phyloP scores from a whole-genome alignment of 352 stramenopile genomes.

The Paralagenidium karlingii region DNA sequence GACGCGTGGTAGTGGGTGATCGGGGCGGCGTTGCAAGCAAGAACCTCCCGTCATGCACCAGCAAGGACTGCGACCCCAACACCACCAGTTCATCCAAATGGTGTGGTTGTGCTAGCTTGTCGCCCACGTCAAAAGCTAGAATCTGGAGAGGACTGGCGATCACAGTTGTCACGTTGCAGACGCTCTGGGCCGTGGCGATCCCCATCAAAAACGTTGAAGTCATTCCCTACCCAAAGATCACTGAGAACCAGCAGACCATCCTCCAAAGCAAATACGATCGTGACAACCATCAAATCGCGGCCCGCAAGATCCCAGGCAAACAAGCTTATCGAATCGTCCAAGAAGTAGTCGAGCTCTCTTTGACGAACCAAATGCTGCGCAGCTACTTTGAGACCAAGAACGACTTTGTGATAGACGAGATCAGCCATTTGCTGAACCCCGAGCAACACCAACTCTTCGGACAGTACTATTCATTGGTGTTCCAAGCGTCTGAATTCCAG shows the following conservation, averaged over 20 bases:
- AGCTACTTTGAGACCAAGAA: not conserved
- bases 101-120: no score
- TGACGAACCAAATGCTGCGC: not conserved
- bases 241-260: not conserved
- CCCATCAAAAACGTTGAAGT: conserved; percentile 1
- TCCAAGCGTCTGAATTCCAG: not conserved
- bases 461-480: conserved; percentile 1
- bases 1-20: no score
- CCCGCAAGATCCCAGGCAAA: not conserved
- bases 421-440: not conserved
- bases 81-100: no score
- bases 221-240: not conserved
- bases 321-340: not conserved
- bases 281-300: not conserved
- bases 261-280: not conserved
- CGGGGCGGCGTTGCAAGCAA: no score
- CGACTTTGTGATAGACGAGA: conserved; percentile 1
- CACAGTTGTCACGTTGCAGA: no score
- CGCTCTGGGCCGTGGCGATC: conserved; percentile 1
- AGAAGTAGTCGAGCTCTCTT: not conserved
- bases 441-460: not conserved
- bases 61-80: no score
- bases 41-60: no score
- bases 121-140: no score
- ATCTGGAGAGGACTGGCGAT: no score